These are phyloP conservation scores for Rhynchosporium secalis DNA, from an alignment of 2,329 filamentous ascomycete species.

Conservation along the genomic window DNA sequence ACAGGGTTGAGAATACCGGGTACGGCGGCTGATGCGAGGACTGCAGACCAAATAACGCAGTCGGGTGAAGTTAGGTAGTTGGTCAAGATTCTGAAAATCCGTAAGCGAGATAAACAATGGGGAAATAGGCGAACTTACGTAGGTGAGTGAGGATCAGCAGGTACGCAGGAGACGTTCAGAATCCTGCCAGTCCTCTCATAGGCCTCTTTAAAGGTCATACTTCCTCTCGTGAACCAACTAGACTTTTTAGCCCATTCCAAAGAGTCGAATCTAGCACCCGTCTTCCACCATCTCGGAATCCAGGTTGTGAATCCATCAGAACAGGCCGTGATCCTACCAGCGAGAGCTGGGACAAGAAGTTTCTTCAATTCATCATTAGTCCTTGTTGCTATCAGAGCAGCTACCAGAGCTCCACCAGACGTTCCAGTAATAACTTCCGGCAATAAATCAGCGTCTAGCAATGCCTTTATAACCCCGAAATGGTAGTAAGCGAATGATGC, in stretches of 20 bases:
- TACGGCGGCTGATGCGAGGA: conserved; percentile 90
- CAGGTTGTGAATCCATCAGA: conserved; percentile 75
- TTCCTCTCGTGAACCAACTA: conserved; percentile 88
- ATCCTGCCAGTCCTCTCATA: conserved; percentile 93
- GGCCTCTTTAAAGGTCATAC: conserved; percentile 91
- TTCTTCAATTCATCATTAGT: conserved; percentile 89
- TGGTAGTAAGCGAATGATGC: conserved; percentile 97
- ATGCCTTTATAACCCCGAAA: conserved; percentile 85
- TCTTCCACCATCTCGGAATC: conserved; percentile 84
- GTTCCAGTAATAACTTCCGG: conserved; percentile 96
- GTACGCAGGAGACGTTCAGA: conserved; percentile 93
- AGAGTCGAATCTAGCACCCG: conserved; percentile 90
- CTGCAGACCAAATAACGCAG: conserved; percentile 97
- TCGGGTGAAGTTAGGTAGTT: conserved; percentile 96
- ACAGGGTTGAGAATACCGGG: conserved; percentile 95
- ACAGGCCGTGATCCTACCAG: conserved; percentile 81
- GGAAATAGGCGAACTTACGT: conserved; percentile 38
- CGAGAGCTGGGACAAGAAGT: conserved; percentile 83
- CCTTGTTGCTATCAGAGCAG: conserved; percentile 81
- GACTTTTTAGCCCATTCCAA: conserved; percentile 85
- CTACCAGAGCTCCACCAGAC: conserved; percentile 88
- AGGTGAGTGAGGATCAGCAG: conserved; percentile 89
- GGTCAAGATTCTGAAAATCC: conserved; percentile 79
- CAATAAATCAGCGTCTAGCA: conserved; percentile 81
- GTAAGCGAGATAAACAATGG: conserved; percentile 23